phyloP scores from a whole-genome alignment of 208 protist genomes.

The Trichomonas tenax region DNA sequence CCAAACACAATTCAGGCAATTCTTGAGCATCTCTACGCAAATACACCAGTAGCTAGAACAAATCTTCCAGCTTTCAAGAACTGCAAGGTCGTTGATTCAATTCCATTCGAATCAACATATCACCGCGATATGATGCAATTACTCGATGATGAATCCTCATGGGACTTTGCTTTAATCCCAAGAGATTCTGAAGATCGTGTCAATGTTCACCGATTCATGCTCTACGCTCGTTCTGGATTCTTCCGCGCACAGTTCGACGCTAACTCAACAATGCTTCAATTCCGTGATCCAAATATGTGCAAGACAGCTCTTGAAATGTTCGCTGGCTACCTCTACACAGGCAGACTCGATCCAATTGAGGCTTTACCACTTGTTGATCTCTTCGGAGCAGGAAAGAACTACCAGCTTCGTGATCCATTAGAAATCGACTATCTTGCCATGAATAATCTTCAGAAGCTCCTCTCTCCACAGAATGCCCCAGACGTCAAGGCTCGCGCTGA shows the following conservation, averaged over 20 bases:
- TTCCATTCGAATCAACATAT: slow-evolving; percentile 20
- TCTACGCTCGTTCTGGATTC: background rate
- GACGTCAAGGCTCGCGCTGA: background rate
- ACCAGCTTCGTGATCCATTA: background rate
- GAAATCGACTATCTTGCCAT: slow-evolving; percentile 2
- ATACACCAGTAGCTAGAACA: background rate
- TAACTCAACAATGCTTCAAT: slow-evolving; percentile 9
- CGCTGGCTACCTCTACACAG: background rate
- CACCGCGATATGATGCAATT: background rate
- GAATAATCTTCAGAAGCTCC: background rate
- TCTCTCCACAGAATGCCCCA: background rate
- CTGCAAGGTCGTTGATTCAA: slow-evolving; percentile 3
- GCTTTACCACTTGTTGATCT: background rate
- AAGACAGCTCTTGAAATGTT: slow-evolving; percentile 16
- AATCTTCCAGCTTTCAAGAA: slow-evolving; percentile 11
- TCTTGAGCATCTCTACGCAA: slow-evolving; percentile 11
- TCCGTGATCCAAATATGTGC: slow-evolving; percentile 9
- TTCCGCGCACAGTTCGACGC: background rate
- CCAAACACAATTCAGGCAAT: slow-evolving; percentile 18
- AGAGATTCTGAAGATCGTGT: background rate
- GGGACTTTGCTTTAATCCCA: background rate
- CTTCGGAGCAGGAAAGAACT: background rate
- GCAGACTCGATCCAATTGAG: background rate
- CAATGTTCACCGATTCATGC: slow-evolving; percentile 14
- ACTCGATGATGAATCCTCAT: background rate